Evolutionary conservation across 1,284 basidiomycete genomes (phyloP).

Genomic region (Takashimella koratensis): DNA sequence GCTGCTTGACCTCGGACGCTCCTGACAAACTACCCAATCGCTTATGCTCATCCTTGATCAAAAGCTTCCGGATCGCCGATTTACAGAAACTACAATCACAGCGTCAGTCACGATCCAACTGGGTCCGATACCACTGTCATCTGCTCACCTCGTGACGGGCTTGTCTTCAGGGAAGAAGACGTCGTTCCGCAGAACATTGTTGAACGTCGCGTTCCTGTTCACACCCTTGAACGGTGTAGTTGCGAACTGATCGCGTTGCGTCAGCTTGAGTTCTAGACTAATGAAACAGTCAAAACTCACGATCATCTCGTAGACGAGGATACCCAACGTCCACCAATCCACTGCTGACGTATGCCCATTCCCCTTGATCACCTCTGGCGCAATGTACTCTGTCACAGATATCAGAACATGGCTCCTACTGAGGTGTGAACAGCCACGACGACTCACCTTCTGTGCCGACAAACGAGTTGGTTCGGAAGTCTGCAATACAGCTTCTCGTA

Average conservation of each 20-base stretch:
- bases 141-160: slow-evolving; percentile 77
- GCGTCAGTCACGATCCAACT: no score
- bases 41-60: slow-evolving; percentile 90
- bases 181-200: slow-evolving; percentile 84
- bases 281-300: slow-evolving; percentile 56
- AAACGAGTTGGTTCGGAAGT: slow-evolving; percentile 98
- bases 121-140: no score
- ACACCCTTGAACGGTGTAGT: slow-evolving; percentile 98
- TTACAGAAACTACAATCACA: slow-evolving; percentile 79
- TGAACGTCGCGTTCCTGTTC: slow-evolving; percentile 92
- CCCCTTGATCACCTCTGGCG: slow-evolving; percentile 97
- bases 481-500: slow-evolving; percentile 93
- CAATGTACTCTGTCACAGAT: slow-evolving; percentile 78
- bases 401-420: not conserved
- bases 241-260: no score
- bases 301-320: slow-evolving; percentile 99
- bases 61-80: slow-evolving; percentile 77
- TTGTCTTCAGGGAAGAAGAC: slow-evolving; percentile 84
- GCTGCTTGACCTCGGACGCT: slow-evolving; percentile 96
- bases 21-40: slow-evolving; percentile 87
- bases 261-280: no score
- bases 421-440: slow-evolving; percentile 32
- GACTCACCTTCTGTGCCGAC: slow-evolving; percentile 91
- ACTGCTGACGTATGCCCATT: slow-evolving; percentile 97
- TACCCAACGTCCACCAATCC: slow-evolving; percentile 99